phyloP scores from a whole-genome alignment of 495 filamentous ascomycete species.

The Aspergillus olivimuriae region DNA sequence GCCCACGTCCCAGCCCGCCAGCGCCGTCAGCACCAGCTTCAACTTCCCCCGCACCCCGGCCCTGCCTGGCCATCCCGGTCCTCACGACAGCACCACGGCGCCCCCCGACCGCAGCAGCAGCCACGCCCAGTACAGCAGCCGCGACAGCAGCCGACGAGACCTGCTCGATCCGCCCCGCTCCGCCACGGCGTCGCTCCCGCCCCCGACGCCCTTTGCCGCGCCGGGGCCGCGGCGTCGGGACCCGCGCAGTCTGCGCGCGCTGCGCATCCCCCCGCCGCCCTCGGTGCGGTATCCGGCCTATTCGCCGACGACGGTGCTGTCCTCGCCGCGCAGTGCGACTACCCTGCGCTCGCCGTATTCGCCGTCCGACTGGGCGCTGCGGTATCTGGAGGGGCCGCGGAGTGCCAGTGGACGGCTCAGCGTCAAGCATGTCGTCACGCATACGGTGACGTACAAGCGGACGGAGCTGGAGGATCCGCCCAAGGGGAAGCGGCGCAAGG shows the following conservation, averaged over 20 bases:
- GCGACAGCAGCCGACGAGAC: too few relatives aligned
- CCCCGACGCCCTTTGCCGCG: conserved; percentile 25
- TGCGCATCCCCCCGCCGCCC: conserved; percentile 35
- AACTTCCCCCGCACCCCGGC: conserved; percentile 13
- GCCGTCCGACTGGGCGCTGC: conserved; percentile 32
- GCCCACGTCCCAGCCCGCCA: conserved; percentile 34
- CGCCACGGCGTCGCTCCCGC: conserved; percentile 28
- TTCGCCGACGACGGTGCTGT: conserved; percentile 16
- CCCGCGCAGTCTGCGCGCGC: conserved; percentile 23
- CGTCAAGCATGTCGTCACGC: conserved; percentile 43
- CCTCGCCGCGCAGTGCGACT: conserved; percentile 24
- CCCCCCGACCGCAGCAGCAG: too few relatives aligned
- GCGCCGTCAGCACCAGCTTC: conserved; percentile 30
- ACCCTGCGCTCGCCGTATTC: conserved; percentile 33
- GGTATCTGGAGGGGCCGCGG: conserved; percentile 29
- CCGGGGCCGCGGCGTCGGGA: conserved; percentile 15
- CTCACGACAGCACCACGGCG: too few relatives aligned
- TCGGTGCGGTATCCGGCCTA: conserved; percentile 11
- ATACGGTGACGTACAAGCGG: conserved; percentile 42
- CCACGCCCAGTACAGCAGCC: too few relatives aligned
- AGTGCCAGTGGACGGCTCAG: conserved; percentile 32
- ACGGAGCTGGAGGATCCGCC: conserved; percentile 34
- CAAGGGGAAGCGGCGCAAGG: conserved; percentile 34
- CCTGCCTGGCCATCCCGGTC: too few relatives aligned
- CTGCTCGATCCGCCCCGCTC: conserved; percentile 17